phyloP scores from a whole-genome alignment of 768 basidiomycete species.

The Xerocomus spinulosus region DNA sequence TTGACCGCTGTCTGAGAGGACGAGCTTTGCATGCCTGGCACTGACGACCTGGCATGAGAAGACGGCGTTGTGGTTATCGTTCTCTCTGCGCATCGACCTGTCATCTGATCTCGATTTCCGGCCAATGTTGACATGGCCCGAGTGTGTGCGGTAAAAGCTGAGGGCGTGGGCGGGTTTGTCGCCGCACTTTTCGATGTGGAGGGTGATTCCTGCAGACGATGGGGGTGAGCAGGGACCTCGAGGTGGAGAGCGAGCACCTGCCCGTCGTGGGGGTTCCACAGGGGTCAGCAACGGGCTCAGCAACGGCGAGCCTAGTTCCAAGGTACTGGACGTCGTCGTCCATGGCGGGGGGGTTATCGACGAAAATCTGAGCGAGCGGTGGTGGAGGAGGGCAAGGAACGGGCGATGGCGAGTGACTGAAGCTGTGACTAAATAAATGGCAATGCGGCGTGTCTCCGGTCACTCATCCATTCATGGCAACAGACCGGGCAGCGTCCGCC shows the following conservation, averaged over 20 bases:
- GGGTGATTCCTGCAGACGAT: slow-evolving; percentile 45
- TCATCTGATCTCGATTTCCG: slow-evolving; percentile 53
- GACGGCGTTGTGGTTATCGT: slow-evolving; percentile 47
- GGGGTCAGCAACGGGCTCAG: slow-evolving; percentile 26
- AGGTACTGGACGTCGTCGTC: slow-evolving; percentile 64
- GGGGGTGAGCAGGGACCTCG: slow-evolving; percentile 8
- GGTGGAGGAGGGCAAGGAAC: slow-evolving; percentile 10
- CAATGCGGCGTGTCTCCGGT: slow-evolving; percentile 26
- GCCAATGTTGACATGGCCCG: slow-evolving; percentile 58
- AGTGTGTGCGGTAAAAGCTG: slow-evolving; percentile 48
- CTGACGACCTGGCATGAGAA: slow-evolving; percentile 79
- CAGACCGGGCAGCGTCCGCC: slow-evolving; percentile 10
- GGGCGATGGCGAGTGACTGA: slow-evolving; percentile 20
- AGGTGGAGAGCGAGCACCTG: slow-evolving; percentile 28
- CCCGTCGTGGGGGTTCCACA: slow-evolving; percentile 35
- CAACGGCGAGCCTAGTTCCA: slow-evolving; percentile 37
- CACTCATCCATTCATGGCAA: slow-evolving; percentile 24
- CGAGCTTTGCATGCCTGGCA: slow-evolving; percentile 72
- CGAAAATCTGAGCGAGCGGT: neutral
- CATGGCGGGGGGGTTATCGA: slow-evolving; percentile 25
- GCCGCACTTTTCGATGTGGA: slow-evolving; percentile 54
- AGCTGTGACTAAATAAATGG: slow-evolving; percentile 29
- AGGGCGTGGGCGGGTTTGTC: slow-evolving; percentile 43
- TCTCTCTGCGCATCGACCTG: slow-evolving; percentile 35
- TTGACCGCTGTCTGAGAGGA: slow-evolving; percentile 64